Evolutionary conservation across 2,329 filamentous ascomycete species (phyloP).

Genomic region (Corynespora cassiicola): DNA sequence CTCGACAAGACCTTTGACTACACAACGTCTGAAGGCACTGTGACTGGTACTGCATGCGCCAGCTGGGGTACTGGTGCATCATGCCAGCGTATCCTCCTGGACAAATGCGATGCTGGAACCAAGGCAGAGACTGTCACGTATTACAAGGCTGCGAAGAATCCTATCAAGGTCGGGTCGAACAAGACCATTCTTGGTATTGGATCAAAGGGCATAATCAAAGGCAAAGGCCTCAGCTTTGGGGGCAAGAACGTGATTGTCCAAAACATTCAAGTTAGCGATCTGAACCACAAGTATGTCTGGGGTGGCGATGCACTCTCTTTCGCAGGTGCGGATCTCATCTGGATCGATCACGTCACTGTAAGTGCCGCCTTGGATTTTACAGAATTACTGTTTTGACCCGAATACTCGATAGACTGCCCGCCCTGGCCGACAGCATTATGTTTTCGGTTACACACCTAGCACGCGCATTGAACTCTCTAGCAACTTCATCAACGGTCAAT

Average conservation of each 20-base stretch:
- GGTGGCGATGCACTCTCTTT: conserved; percentile 45
- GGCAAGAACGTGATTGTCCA: conserved; percentile 45
- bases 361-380: too few relatives aligned
- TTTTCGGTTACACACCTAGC: conserved; percentile 13
- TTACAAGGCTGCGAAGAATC: conserved; percentile 33
- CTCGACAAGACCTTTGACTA: conserved; percentile 36
- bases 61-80: conserved; percentile 16
- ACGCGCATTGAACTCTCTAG: conserved; percentile 21
- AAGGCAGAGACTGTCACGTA: conserved; percentile 26
- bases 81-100: conserved; percentile 27
- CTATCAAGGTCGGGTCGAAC: conserved; percentile 44
- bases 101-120: conserved; percentile 10
- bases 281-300: conserved; percentile 47
- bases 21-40: conserved; percentile 25
- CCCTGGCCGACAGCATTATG: conserved; percentile 18
- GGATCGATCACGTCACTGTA: conserved; percentile 36
- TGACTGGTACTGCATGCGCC: conserved; percentile 20
- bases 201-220: conserved; percentile 45
- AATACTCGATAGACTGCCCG: conserved; percentile 6
- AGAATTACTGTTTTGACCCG: background rate
- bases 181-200: conserved; percentile 52
- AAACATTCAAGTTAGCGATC: conserved; percentile 45
- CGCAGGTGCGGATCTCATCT: conserved; percentile 34
- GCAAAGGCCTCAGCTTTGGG: conserved; percentile 47
- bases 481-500: conserved; percentile 22